Evolutionary conservation across 352 stramenopile species (phyloP).

Genomic region (Globisporangium ultimum): DNA sequence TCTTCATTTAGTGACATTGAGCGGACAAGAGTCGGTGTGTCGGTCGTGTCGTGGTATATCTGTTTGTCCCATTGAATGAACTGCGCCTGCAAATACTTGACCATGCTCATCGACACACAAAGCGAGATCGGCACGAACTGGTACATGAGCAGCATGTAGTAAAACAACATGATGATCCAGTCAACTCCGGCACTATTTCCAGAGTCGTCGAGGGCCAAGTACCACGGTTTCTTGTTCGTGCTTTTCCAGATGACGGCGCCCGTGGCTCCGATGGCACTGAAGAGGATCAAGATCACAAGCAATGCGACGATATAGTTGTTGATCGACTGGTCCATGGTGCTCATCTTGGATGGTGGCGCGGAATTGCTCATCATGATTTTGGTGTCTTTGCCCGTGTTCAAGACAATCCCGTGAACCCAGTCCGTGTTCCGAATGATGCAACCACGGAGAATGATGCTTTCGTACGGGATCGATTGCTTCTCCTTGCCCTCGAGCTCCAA

Average conservation of each 20-base stretch:
- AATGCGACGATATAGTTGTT: conserved; percentile 78
- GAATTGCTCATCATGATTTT: conserved; percentile 92
- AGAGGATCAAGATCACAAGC: conserved; percentile 58
- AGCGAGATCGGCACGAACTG: conserved; percentile 98
- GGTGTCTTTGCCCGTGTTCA: conserved; percentile 93
- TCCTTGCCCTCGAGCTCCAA: conserved; percentile 51
- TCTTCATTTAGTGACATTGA: conserved; percentile 94
- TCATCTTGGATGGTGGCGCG: conserved; percentile 82
- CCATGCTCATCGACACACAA: conserved; percentile 96
- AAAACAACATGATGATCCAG: conserved; percentile 88
- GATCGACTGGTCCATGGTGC: conserved; percentile 78
- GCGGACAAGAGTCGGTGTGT: conserved; percentile 89
- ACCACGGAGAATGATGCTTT: conserved; percentile 88
- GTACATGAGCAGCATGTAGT: conserved; percentile 95
- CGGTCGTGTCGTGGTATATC: conserved; percentile 90
- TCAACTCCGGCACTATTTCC: conserved; percentile 32
- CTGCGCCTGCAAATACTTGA: conserved; percentile 93
- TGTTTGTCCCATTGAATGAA: conserved; percentile 93
- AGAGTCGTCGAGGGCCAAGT: conserved; percentile 39
- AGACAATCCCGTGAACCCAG: conserved; percentile 88
- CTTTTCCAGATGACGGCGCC: conserved; percentile 59
- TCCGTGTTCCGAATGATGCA: conserved; percentile 93
- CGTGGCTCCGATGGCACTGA: conserved; percentile 55
- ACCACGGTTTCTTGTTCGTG: conserved; percentile 47
- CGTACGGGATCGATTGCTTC: conserved; percentile 68